Base-by-base conservation (phyloP, 371 early-diverging fungal species). In the Homolaphlyctis polyrhiza region DNA sequence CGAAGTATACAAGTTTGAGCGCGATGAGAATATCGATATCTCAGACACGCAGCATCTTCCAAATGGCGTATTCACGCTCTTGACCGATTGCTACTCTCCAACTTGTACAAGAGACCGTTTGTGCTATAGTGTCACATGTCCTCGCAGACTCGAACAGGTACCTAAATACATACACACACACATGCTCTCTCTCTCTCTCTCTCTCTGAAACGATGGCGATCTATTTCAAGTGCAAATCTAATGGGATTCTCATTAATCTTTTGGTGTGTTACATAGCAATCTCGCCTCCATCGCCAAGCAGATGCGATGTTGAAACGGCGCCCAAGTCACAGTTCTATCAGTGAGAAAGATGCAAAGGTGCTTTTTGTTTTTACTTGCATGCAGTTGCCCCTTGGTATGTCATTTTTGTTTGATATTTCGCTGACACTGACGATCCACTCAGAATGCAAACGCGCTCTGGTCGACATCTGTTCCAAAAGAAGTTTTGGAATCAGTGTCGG, bases 61-160 rank as follows among this genome's bases (percentile, higher is more conserved):
- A 16, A 88, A 84, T 61, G 95, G 96, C 33, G 88, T 95, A 0
- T 94, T 93, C 72, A 91, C 92, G 0, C 72, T 89, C 16, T 74
- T 94, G 61, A 88, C 94, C 0, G 88, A 89, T 50, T 96, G 96
- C 71, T 96, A 94, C 72, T 88, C 93, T 28, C 92, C 95, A 0
- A 94, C 94, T 0, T 96, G 96, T 70, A 79, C 91, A 1, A 71
- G 80, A n/a, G 89, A 87, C 28, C 83, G 71, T 36, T 71, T 89
- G 3, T 95, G 95, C 72, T 95, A 95, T 79, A 89, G 90, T 59
- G 83, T 87, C 16, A 78, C 87, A 1, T 94, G 95, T 66, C 93
- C 94, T 6, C 73, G 89, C 16, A 74, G 90, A n/a, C 60, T 88
- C 34, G 88, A 87, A 27, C 71, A 70, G 70, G 66, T 21, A 27